These are phyloP conservation scores for Fraxinus sp. DNA, from an alignment of 305 asterid species.

Conservation along the genomic window DNA sequence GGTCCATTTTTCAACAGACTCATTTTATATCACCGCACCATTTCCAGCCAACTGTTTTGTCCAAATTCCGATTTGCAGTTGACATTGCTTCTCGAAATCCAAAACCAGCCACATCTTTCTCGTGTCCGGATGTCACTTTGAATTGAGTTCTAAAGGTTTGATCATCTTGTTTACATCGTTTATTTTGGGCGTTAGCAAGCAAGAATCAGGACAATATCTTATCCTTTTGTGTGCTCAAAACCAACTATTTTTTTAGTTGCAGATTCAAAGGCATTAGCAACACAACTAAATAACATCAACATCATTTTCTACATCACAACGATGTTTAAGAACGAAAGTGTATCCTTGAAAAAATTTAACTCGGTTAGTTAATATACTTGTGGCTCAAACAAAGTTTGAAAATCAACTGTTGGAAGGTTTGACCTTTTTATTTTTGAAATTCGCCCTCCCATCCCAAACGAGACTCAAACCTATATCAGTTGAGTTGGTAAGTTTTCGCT, in stretches of 20 bases:
- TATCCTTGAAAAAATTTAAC: not conserved
- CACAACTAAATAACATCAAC: not conserved
- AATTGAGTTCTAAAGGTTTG: not conserved
- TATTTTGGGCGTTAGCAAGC: not conserved
- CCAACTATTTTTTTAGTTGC: not conserved
- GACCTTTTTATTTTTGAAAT: not conserved
- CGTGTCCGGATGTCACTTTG: not conserved
- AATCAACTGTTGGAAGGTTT: not conserved
- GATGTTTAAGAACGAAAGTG: not conserved
- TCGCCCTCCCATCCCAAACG: not conserved
- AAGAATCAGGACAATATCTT: not conserved
- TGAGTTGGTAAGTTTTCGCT: not conserved
- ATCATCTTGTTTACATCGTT: not conserved
- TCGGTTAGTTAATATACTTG: not conserved
- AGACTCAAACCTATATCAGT: not conserved
- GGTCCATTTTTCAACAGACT: not conserved
- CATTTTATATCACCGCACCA: not conserved
- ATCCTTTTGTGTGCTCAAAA: not conserved
- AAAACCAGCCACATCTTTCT: not conserved
- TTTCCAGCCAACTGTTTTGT: not conserved
- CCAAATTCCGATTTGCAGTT: not conserved
- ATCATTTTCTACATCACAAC: not conserved
- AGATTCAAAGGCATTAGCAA: not conserved
- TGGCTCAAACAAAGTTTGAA: not conserved
- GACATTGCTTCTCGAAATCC: not conserved